Evolutionary conservation across 2,329 filamentous ascomycete species (phyloP).

Genomic region (Plectosphaerella sp.): DNA sequence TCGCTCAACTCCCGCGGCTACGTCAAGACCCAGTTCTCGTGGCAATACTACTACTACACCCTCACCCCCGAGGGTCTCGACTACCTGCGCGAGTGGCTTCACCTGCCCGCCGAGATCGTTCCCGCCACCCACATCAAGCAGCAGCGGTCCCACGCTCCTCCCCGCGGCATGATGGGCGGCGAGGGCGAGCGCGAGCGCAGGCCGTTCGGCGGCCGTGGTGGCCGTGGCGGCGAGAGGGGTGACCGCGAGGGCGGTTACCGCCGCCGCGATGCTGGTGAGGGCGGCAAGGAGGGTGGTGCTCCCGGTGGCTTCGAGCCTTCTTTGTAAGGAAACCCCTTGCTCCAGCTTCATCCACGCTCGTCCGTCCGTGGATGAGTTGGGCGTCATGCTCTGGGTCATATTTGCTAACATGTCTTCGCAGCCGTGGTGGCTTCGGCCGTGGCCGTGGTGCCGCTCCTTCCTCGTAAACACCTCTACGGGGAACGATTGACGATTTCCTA

Average conservation of each 20-base stretch:
- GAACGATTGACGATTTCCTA: constrained; percentile 25
- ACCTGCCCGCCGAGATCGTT: constrained; percentile 98
- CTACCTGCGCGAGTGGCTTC: constrained; percentile 99
- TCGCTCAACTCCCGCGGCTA: constrained; percentile 97
- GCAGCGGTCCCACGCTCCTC: constrained; percentile 96
- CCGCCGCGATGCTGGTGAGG: constrained; percentile 79
- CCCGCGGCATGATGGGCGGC: constrained; percentile 90
- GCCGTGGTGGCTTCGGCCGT: constrained; percentile 86
- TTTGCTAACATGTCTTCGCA: constrained; percentile 34
- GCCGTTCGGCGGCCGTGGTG: constrained; percentile 74
- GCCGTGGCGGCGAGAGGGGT: constrained; percentile 67
- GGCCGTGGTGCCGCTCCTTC: constrained; percentile 74
- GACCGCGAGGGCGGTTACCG: constrained; percentile 89
- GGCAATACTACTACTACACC: constrained; percentile 99
- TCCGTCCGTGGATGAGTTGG: no score
- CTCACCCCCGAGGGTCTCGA: constrained; percentile 99
- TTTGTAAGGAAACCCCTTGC: constrained; percentile 57
- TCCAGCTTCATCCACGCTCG: neutral
- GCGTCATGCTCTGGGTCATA: neutral
- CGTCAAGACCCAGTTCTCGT: constrained; percentile 99
- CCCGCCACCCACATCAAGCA: constrained; percentile 99
- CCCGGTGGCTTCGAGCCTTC: constrained; percentile 88
- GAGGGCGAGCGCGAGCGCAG: constrained; percentile 78
- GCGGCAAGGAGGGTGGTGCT: constrained; percentile 87
- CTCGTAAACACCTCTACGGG: constrained; percentile 43